Evolutionary conservation across 257 asterid genomes (phyloP).

Genomic region (Penstemon newberryi): DNA sequence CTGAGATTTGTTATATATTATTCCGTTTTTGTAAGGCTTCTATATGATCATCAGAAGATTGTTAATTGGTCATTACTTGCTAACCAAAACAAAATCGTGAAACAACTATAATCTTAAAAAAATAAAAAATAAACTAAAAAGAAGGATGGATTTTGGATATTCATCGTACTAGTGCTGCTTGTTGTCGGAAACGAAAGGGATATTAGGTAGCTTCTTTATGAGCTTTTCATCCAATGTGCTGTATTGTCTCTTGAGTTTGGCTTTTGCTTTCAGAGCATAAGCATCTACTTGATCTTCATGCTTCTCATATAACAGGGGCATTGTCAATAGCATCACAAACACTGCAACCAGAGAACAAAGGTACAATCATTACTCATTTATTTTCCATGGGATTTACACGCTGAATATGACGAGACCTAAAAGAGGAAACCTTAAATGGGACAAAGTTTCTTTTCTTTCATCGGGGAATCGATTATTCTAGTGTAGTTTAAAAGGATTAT

Average conservation of each 20-base stretch:
- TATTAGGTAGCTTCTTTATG: conserved; percentile 79
- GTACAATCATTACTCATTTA: background rate
- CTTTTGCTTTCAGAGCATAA: conserved; percentile 73
- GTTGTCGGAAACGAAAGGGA: conserved; percentile 52
- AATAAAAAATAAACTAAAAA: too few relatives aligned
- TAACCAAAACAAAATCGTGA: too few relatives aligned
- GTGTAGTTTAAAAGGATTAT: background rate
- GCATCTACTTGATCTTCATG: conserved; percentile 84
- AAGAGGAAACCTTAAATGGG: too few relatives aligned
- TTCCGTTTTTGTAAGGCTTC: too few relatives aligned
- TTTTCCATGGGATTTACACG: background rate
- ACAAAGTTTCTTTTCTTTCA: too few relatives aligned
- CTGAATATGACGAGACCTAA: too few relatives aligned
- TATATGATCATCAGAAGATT: too few relatives aligned
- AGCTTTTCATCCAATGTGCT: conserved; percentile 76
- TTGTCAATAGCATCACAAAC: conserved; percentile 63
- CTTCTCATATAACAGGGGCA: conserved; percentile 82
- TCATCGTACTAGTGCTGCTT: conserved; percentile 51
- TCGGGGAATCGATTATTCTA: too few relatives aligned
- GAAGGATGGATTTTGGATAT: background rate
- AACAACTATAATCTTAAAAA: too few relatives aligned
- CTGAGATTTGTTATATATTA: conserved; percentile 15
- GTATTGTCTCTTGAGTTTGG: conserved; percentile 71
- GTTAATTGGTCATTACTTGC: too few relatives aligned
- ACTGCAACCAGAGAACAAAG: conserved; percentile 33